phyloP scores from a whole-genome alignment of 768 basidiomycete genomes.

The Kwoniella bestiolae region DNA sequence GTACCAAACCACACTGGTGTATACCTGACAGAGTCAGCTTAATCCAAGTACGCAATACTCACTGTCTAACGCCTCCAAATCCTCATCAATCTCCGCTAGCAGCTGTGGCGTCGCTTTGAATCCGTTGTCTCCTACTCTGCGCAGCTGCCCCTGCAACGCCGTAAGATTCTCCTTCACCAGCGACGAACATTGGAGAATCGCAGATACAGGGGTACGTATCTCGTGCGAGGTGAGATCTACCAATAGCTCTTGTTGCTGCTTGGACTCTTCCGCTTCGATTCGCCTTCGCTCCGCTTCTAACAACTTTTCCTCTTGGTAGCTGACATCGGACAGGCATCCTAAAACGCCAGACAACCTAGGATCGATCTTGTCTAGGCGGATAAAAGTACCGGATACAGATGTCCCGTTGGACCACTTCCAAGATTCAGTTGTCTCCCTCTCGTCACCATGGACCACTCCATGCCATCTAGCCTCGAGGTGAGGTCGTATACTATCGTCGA shows the following conservation, averaged over 20 bases:
- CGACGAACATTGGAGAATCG: slow-evolving; percentile 48
- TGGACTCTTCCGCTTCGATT: slow-evolving; percentile 36
- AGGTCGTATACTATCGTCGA: slow-evolving; percentile 15
- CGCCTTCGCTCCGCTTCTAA: slow-evolving; percentile 26
- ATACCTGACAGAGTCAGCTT: slow-evolving; percentile 21
- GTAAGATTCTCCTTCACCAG: slow-evolving; percentile 31
- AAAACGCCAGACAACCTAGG: slow-evolving; percentile 28
- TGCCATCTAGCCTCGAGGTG: slow-evolving; percentile 24
- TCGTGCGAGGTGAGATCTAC: slow-evolving; percentile 53
- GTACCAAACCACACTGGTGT: slow-evolving; percentile 37
- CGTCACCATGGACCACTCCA: slow-evolving; percentile 22
- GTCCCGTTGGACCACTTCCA: slow-evolving; percentile 36
- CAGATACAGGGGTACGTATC: slow-evolving; percentile 48
- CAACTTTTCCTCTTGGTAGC: slow-evolving; percentile 31
- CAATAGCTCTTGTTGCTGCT: slow-evolving; percentile 48
- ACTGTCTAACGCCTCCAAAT: slow-evolving; percentile 43
- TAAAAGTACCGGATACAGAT: slow-evolving; percentile 28
- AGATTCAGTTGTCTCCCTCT: slow-evolving; percentile 19
- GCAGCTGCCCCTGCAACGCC: slow-evolving; percentile 14
- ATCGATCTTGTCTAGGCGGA: slow-evolving; percentile 33
- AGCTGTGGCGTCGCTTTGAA: slow-evolving; percentile 21
- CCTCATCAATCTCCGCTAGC: slow-evolving; percentile 38
- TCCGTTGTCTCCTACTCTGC: background rate
- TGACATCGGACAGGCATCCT: slow-evolving; percentile 36
- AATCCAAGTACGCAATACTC: background rate